Evolutionary conservation across 2,329 filamentous ascomycete species (phyloP).

Genomic region (Fusarium drepaniforme): DNA sequence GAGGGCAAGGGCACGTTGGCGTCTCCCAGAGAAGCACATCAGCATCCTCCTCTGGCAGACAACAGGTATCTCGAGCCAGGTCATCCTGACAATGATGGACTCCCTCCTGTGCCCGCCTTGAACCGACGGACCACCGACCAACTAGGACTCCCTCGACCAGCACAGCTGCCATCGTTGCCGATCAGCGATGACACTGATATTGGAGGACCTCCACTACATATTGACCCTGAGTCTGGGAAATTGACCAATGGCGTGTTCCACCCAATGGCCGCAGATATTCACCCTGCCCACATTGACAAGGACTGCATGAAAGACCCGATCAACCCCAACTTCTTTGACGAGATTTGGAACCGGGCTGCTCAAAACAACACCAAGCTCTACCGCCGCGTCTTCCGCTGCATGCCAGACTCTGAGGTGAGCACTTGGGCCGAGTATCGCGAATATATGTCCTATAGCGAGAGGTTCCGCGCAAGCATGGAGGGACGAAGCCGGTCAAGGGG

Average conservation of each 20-base stretch:
- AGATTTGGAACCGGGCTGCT: conserved; percentile 88
- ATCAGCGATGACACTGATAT: conserved; percentile 84
- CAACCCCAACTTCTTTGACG: conserved; percentile 83
- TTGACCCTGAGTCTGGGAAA: conserved; percentile 64
- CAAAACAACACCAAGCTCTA: conserved; percentile 97
- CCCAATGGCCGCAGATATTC: conserved; percentile 75
- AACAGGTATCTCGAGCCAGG: conserved; percentile 49
- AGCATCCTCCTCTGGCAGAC: conserved; percentile 41
- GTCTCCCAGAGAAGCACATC: conserved; percentile 51
- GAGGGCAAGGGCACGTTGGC: conserved; percentile 73
- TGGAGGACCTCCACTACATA: conserved; percentile 75
- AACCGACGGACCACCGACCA: conserved; percentile 74
- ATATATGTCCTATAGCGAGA: conserved; percentile 80
- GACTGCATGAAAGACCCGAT: conserved; percentile 97
- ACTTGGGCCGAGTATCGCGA: conserved; percentile 95
- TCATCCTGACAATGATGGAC: conserved; percentile 56
- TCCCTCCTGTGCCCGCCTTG: conserved; percentile 70
- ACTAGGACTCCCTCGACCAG: conserved; percentile 75
- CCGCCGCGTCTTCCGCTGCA: conserved; percentile 93
- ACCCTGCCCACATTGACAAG: conserved; percentile 79
- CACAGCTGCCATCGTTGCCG: conserved; percentile 78
- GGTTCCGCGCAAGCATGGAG: conserved; percentile 78
- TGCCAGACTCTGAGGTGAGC: conserved; percentile 94
- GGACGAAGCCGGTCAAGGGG: conserved; percentile 60
- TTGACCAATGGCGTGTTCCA: conserved; percentile 60